These are phyloP conservation scores for Deinandra increscens DNA, from an alignment of 129 eudicot species.

Conservation along the genomic window DNA sequence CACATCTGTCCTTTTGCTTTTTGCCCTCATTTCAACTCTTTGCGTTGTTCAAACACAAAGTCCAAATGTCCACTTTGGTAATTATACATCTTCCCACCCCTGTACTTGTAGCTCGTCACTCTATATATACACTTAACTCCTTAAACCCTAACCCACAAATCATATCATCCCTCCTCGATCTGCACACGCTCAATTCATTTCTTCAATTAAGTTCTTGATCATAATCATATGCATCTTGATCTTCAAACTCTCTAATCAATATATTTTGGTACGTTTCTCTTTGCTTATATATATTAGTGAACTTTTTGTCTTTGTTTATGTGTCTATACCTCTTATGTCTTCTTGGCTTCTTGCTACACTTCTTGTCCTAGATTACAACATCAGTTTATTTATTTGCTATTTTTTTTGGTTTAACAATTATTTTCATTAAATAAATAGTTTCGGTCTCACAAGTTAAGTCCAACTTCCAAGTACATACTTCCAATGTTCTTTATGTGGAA, in stretches of 20 bases:
- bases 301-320: neutral
- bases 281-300: neutral
- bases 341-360: neutral
- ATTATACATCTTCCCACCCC: slow-evolving; percentile 26
- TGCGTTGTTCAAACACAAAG: slow-evolving; percentile 46
- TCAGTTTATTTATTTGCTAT: neutral
- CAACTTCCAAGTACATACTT: slow-evolving; percentile 5
- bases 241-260: slow-evolving; percentile 21
- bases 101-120: slow-evolving; percentile 24
- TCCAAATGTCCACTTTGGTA: slow-evolving; percentile 47
- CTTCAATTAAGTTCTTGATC: slow-evolving; percentile 1
- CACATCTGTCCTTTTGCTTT: slow-evolving; percentile 50
- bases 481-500: neutral
- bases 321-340: neutral
- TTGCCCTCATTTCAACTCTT: slow-evolving; percentile 40
- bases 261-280: slow-evolving; percentile 30
- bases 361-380: neutral
- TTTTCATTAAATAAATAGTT: no score
- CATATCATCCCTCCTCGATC: slow-evolving; percentile 36
- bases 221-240: slow-evolving; percentile 18
- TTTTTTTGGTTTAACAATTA: neutral
- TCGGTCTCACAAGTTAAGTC: slow-evolving; percentile 8
- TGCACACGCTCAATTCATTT: slow-evolving; percentile 4
- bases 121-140: slow-evolving; percentile 34
- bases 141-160: slow-evolving; percentile 38